A percentile compares a stretch with the other conserved stretches of the same genome.
Evolutionary conservation across 1,284 basidiomycete genomes (phyloP).

Genomic region (Vanrija sp.): DNA sequence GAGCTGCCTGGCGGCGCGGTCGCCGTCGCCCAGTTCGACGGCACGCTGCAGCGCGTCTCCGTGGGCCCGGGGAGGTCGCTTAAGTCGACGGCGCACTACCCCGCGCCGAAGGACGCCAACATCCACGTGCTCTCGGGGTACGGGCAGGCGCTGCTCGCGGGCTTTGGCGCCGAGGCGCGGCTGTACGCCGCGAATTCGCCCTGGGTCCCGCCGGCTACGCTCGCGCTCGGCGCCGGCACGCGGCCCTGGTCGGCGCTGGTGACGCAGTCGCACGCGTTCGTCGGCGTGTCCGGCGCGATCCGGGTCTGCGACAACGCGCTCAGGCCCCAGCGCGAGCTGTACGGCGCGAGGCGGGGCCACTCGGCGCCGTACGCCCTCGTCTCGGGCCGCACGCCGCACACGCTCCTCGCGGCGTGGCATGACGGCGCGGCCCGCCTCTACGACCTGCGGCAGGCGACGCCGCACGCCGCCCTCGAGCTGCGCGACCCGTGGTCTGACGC

Average conservation of each 20-base stretch:
- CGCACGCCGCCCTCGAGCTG: constrained; percentile 22
- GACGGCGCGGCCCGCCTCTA: constrained; percentile 44
- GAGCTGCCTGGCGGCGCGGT: constrained; percentile 16
- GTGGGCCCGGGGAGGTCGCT: not conserved
- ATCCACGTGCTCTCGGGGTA: constrained; percentile 13
- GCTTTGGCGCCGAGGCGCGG: constrained; percentile 16
- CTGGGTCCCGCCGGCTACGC: constrained; percentile 26
- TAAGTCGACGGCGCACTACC: constrained; percentile 14
- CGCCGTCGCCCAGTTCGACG: constrained; percentile 37
- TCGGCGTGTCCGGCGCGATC: constrained; percentile 14
- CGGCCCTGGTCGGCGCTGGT: constrained; percentile 40
- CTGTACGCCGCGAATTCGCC: constrained; percentile 34
- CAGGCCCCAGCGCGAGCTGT: not conserved
- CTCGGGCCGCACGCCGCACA: not conserved
- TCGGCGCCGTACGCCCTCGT: constrained; percentile 7
- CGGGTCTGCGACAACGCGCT: not conserved
- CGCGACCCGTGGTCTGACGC: constrained; percentile 43
- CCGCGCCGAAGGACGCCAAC: constrained; percentile 8
- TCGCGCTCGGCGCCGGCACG: constrained; percentile 13
- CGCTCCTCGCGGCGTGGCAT: constrained; percentile 44
- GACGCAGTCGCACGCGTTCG: not conserved
- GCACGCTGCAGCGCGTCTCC: constrained; percentile 30
- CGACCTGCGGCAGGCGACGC: constrained; percentile 33
- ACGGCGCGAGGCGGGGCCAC: no score
- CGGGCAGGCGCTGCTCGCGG: constrained; percentile 25